Conservation (phyloP, 2,329 filamentous ascomycete genomes). For the Aureobasidium subglaciale region DNA sequence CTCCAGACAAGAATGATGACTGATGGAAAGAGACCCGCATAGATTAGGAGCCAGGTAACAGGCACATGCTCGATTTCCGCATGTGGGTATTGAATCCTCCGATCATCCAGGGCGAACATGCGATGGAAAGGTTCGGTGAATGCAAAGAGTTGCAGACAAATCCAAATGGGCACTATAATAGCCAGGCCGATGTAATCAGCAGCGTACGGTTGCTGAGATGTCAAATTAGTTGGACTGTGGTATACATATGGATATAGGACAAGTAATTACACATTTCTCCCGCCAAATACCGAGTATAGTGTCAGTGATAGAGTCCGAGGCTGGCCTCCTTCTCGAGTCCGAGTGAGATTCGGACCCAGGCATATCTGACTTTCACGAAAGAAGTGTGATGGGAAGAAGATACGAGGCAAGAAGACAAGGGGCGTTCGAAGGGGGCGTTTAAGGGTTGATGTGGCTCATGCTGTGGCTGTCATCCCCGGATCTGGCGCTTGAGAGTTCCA, state of each 20-base stretch:
- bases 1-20: constrained; percentile 57
- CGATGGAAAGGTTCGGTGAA: constrained; percentile 82
- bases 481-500: background rate
- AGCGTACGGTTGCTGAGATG: constrained; percentile 67
- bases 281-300: constrained; percentile 16
- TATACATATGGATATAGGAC: background rate
- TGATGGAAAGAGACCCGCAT: constrained; percentile 67
- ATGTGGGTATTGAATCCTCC: constrained; percentile 78
- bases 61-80: constrained; percentile 77
- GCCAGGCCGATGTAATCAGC: constrained; percentile 79
- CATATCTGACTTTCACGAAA: constrained; percentile 1
- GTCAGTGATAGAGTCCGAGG: constrained; percentile 3
- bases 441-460: background rate
- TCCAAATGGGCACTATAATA: constrained; percentile 61
- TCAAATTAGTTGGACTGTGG: background rate
- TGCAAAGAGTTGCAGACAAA: constrained; percentile 55
- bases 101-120: constrained; percentile 85
- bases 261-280: constrained; percentile 15
- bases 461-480: constrained; percentile 1
- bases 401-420: background rate
- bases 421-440: background rate
- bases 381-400: background rate
- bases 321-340: constrained; percentile 7
- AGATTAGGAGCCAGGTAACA: constrained; percentile 68
- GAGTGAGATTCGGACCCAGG: constrained; percentile 18